Evolutionary conservation across 2,329 filamentous ascomycete genomes (phyloP).

Genomic region (Claviceps sorghi): DNA sequence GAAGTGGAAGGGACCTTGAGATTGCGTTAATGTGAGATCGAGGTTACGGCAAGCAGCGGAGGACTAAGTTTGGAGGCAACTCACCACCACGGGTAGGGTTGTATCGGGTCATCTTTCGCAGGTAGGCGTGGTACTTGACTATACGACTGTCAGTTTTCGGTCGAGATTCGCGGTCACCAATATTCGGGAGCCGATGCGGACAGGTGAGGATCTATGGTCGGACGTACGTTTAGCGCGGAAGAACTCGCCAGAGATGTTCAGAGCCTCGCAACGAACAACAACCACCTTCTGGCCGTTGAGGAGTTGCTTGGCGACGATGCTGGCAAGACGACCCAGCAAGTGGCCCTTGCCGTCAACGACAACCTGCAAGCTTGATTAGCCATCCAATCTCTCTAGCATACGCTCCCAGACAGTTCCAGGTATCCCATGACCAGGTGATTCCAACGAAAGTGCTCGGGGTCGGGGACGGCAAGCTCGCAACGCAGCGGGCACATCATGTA

Average conservation of each 20-base stretch:
- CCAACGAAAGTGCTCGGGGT: background rate
- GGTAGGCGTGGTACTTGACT: slow-evolving; percentile 99
- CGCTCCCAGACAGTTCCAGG: background rate
- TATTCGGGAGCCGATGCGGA: background rate
- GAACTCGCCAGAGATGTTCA: slow-evolving; percentile 99
- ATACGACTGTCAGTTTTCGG: slow-evolving; percentile 33
- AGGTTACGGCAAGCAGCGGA: slow-evolving; percentile 12
- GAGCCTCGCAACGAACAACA: slow-evolving; percentile 92
- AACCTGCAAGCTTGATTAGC: slow-evolving; percentile 42
- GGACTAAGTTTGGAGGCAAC: slow-evolving; percentile 20
- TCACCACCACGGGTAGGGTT: slow-evolving; percentile 97
- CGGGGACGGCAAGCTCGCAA: background rate
- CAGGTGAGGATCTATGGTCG: background rate
- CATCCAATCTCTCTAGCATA: slow-evolving; percentile 8
- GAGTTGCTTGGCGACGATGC: slow-evolving; percentile 97
- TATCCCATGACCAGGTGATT: background rate
- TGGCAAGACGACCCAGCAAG: slow-evolving; percentile 96
- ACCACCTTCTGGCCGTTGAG: slow-evolving; percentile 99
- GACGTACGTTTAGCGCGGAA: slow-evolving; percentile 99
- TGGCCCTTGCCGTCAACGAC: slow-evolving; percentile 99
- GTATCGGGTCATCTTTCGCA: slow-evolving; percentile 99
- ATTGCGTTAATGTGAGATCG: slow-evolving; percentile 13
- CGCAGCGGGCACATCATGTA: slow-evolving; percentile 3
- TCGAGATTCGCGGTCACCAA: slow-evolving; percentile 2
- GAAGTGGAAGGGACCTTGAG: slow-evolving; percentile 95